phyloP scores from a whole-genome alignment of 345 rosid genomes.

The Brassica carinata region DNA sequence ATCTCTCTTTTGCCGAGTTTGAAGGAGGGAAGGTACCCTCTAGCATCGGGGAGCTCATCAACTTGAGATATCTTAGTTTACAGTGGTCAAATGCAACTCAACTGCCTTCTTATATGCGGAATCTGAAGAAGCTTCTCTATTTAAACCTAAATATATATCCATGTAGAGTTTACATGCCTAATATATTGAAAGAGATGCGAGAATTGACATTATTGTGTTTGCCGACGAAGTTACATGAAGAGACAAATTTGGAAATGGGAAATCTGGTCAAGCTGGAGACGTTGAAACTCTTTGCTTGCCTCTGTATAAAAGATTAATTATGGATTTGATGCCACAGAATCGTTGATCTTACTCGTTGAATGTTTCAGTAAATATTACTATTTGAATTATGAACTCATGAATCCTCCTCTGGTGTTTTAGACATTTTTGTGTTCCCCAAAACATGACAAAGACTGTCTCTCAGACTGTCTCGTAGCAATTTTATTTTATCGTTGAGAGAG shows the following conservation, averaged over 20 bases:
- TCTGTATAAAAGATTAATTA: too few relatives aligned
- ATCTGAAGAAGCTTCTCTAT: not conserved
- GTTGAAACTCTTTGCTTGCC: not conserved
- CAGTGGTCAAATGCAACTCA: not conserved
- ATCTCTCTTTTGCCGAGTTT: not conserved
- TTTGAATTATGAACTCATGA: too few relatives aligned
- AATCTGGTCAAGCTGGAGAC: constrained; percentile 20
- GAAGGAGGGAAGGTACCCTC: not conserved
- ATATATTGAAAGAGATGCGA: constrained; percentile 13
- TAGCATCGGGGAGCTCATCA: not conserved
- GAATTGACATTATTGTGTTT: not conserved
- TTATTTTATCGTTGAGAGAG: too few relatives aligned
- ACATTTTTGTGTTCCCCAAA: too few relatives aligned
- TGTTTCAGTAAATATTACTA: too few relatives aligned
- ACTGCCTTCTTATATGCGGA: not conserved
- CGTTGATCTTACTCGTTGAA: too few relatives aligned
- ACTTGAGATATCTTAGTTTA: not conserved
- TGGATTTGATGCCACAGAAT: too few relatives aligned
- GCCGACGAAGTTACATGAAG: rapidly evolving
- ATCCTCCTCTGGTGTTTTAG: too few relatives aligned
- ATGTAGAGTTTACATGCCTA: not conserved
- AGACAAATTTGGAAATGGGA: not conserved
- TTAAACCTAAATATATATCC: not conserved
- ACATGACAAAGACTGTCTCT: too few relatives aligned
- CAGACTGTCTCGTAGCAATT: too few relatives aligned